These are phyloP conservation scores for Paspalum notatum DNA, from an alignment of 176 grass and related monocot genomes.

Conservation along the genomic window DNA sequence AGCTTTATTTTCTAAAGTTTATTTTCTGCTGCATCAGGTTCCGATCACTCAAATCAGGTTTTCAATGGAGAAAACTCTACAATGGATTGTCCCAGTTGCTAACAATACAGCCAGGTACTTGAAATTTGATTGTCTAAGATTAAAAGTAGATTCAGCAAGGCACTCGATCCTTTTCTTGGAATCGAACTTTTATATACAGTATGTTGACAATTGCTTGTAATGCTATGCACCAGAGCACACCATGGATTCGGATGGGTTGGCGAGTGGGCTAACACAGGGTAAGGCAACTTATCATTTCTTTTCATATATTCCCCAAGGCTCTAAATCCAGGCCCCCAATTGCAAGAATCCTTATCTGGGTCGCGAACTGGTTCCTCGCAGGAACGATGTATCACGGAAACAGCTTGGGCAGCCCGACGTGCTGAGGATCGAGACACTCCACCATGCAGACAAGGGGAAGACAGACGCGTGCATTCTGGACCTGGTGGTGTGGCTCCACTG, in stretches of 20 bases:
- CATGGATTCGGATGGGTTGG: conserved; percentile 72
- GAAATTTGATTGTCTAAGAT: not conserved
- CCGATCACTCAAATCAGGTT: conserved; percentile 62
- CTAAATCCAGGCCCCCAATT: not conserved
- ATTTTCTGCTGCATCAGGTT: conserved; percentile 28
- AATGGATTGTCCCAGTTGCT: conserved; percentile 79
- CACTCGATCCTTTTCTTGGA: not conserved
- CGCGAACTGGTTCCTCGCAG: conserved; percentile 31
- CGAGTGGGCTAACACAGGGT: conserved; percentile 70
- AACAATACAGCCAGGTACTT: conserved; percentile 77
- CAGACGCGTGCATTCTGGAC: conserved; percentile 67
- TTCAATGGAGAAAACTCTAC: conserved; percentile 74
- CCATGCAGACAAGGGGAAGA: conserved; percentile 68
- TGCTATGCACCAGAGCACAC: conserved; percentile 47
- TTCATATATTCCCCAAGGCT: not conserved
- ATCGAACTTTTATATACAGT: not conserved
- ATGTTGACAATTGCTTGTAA: conserved; percentile 26
- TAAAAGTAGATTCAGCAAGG: not conserved
- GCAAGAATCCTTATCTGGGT: not conserved
- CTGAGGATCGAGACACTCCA: conserved; percentile 79
- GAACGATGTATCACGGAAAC: conserved; percentile 39
- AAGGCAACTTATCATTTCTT: not conserved
- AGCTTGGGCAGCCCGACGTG: conserved; percentile 40
- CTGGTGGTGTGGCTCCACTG: conserved; percentile 77
- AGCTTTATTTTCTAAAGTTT: conserved; percentile 13